Evolutionary conservation across 2,329 filamentous ascomycete genomes (phyloP), one percentile per base, ranked within the genome.

Genomic region (Mycosphaerella sp.): DNA sequence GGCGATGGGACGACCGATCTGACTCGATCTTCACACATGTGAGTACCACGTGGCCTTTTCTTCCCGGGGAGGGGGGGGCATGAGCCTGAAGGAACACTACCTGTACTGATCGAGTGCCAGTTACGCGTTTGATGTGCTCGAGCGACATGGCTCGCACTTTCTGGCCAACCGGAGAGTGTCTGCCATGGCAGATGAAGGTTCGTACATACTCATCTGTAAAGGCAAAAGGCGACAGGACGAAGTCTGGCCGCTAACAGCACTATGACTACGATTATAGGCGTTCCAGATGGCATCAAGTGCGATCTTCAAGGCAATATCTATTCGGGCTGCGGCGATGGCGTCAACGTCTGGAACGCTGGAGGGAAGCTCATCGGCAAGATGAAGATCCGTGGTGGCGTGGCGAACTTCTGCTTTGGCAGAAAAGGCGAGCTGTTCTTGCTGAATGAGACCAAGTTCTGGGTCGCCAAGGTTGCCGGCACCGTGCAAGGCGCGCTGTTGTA

Each of bases 221-320:
- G n/a, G n/a, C 36, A 9, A 8, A 16, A 36, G 18, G 32, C 13
- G 17, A 5, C 17, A 37, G 3, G 1, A 14, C 14, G 8, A 14
- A 32, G 12, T 30, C 25, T 2, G 13, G 21, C 6, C 18, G 14
- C 41, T 44, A 12, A 44, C 14, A 16, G 16, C 21, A 41, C 14
- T n/a, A 6, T 25, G 21, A 25, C n/a, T n/a, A n/a, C n/a, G n/a
- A n/a, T n/a, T 27, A 42, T n/a, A 62, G 77, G 79, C 2, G 68
- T 80, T 2, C 80, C 82, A 0, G 82, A 86, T 56, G 82, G 83
- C 7, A 67, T 79, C 53, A 76, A 78, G 55, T 71, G 73, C 36
- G 79, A 81, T 57, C 69, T 68, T 1, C 58, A 73, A 2, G 79
- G 79, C 2, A 80, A 81, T 60, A 73, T 81, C 1, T 81, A 79